Evolutionary conservation across 169 alveolate species (phyloP), one percentile per base, ranked within the genome.

Genomic region (Plasmodium vinckei): DNA sequence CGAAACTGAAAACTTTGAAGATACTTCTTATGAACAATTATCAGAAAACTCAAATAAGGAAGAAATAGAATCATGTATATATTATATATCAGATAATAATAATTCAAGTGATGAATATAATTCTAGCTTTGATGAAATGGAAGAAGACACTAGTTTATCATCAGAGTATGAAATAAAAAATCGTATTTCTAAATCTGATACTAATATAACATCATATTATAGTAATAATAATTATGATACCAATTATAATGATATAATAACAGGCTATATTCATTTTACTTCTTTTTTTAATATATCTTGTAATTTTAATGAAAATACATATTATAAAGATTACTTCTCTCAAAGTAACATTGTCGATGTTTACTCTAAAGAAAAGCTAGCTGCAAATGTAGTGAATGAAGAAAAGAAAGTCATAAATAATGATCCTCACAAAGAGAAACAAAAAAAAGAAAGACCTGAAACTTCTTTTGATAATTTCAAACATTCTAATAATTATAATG

Each of bases 281-380:
- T 77, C 88, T 6, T 77, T 63, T 56, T 77, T 77, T 54, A 77
- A 77, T 57, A 44, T 77, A 13, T 77, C 88, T 9, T 77, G 88
- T 21, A 53, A 64, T 51, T 77, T 77, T 57, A 77, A 77, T 27
- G 75, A 63, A 7, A 47, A 61, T 47, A 25, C 10, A 4, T 47
- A 13, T 47, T 33, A 23, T 2, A 42, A 44, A 5, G 57, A 25
- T 9, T 25, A 64, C 3, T 10, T 15, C 21, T 12, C 19, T n/a
- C 51, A 17, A 10, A 49, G 13, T 13, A 5, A 63, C 13, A n/a
- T 63, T 42, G 47, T 42, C 0, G 54, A 39, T 47, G 7, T 47
- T 0, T 25, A 33, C 23, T 9, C 57, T 17, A 67, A n/a, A n/a
- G 57, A 77, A 19, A 27, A 69, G 10, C 9, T 10, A 44, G 13